Conservation (phyloP, 2,329 filamentous ascomycete genomes). For the Fusarium lyarnte region DNA sequence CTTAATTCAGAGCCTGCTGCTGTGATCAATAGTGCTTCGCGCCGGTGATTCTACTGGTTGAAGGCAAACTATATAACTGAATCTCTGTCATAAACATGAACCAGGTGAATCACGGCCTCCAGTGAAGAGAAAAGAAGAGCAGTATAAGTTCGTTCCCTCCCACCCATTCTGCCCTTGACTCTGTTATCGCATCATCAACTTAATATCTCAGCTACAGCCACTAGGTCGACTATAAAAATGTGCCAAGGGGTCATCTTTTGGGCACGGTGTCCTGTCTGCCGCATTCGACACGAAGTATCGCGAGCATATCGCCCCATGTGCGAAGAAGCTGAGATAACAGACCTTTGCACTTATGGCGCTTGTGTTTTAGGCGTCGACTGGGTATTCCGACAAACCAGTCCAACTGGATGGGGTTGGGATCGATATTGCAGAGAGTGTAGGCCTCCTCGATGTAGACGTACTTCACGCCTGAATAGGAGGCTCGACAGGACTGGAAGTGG, state of each 20-base stretch:
- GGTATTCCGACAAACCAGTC: not conserved
- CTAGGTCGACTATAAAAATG: not conserved
- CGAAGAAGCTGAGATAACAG: not conserved
- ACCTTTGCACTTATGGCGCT: not conserved
- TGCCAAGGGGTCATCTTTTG: slow-evolving; percentile 18
- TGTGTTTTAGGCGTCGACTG: not conserved
- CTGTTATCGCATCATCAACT: not conserved
- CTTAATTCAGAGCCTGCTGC: not conserved
- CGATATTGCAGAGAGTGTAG: slow-evolving; percentile 23
- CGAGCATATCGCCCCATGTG: slow-evolving; percentile 22
- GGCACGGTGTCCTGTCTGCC: slow-evolving; percentile 20
- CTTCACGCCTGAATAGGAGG: not conserved
- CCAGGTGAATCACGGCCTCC: not conserved
- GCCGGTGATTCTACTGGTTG: not conserved
- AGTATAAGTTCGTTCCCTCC: not conserved
- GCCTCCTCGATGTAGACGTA: not conserved
- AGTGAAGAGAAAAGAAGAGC: not conserved
- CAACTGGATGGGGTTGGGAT: not conserved
- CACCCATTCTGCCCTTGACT: not conserved
- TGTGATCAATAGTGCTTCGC: not conserved
- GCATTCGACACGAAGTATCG: slow-evolving; percentile 9
- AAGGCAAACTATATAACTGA: not conserved
- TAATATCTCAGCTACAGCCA: not conserved
- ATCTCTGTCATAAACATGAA: not conserved
- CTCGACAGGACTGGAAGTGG: not conserved